Evolutionary conservation across 1,284 basidiomycete genomes (phyloP).

Genomic region (Tylopilus sp.): DNA sequence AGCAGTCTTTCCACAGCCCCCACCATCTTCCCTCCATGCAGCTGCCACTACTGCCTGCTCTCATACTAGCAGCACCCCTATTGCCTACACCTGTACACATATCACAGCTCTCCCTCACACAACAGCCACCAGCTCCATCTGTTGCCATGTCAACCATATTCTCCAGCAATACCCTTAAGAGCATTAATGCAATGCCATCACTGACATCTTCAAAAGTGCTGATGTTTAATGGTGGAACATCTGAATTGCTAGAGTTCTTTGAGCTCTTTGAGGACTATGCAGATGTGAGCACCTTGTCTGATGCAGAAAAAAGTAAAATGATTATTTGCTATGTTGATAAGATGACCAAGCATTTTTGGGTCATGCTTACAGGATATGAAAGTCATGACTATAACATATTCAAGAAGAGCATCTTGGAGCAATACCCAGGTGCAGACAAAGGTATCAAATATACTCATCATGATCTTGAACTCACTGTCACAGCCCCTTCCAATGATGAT

Average conservation of each 20-base stretch:
- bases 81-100: not conserved
- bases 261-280: constrained; percentile 17
- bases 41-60: not conserved
- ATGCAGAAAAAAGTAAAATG: constrained; percentile 16
- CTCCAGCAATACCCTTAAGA: not conserved
- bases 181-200: constrained; percentile 12
- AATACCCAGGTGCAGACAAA: constrained; percentile 11
- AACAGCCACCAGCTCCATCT: not conserved
- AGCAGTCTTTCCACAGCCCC: not conserved
- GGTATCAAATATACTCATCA: constrained; percentile 2
- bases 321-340: constrained; percentile 15
- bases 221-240: constrained; percentile 7
- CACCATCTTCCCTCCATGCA: not conserved
- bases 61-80: not conserved
- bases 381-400: constrained; percentile 3
- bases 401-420: constrained; percentile 5
- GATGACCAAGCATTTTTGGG: constrained; percentile 19
- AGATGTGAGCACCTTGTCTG: not conserved
- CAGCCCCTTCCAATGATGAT: not conserved
- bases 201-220: constrained; percentile 9
- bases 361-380: constrained; percentile 8
- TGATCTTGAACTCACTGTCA: constrained; percentile 7
- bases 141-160: not conserved
- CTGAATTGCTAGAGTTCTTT: constrained; percentile 17
- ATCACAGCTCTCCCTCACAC: not conserved